Evolutionary conservation across 768 basidiomycete species (phyloP).

Genomic region (Auriscalpium vulgare): DNA sequence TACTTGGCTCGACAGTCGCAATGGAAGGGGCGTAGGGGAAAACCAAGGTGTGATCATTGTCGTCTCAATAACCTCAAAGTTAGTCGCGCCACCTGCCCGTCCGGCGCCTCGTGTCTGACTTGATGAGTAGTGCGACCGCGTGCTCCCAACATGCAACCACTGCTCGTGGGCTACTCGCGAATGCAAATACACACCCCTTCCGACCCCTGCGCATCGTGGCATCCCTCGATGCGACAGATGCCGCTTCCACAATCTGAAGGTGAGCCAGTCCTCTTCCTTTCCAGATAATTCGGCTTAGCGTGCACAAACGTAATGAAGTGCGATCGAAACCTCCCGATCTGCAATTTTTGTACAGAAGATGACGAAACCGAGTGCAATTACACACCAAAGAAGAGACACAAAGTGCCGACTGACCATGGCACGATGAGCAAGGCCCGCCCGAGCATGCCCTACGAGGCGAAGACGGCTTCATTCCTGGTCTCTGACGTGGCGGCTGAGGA

Average conservation of each 20-base stretch:
- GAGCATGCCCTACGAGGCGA: slow-evolving; percentile 33
- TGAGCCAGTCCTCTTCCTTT: slow-evolving; percentile 21
- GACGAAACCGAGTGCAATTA: slow-evolving; percentile 56
- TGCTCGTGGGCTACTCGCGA: slow-evolving; percentile 58
- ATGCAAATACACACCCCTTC: slow-evolving; percentile 66
- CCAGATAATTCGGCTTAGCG: slow-evolving; percentile 1
- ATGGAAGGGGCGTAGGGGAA: slow-evolving; percentile 69
- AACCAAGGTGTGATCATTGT: slow-evolving; percentile 69
- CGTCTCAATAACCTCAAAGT: slow-evolving; percentile 67
- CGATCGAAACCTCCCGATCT: slow-evolving; percentile 63
- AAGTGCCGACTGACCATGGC: slow-evolving; percentile 37
- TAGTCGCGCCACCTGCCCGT: slow-evolving; percentile 18
- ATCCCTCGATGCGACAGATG: slow-evolving; percentile 70
- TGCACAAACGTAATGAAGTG: slow-evolving; percentile 34
- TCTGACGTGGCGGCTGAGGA: slow-evolving; percentile 31
- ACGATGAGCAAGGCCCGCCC: slow-evolving; percentile 27
- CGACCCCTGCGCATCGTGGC: slow-evolving; percentile 68
- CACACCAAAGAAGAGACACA: slow-evolving; percentile 63
- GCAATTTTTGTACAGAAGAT: slow-evolving; percentile 56
- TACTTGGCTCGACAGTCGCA: slow-evolving; percentile 64
- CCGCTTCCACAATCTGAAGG: slow-evolving; percentile 59
- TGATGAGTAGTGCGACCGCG: slow-evolving; percentile 52
- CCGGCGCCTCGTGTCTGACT: slow-evolving; percentile 8
- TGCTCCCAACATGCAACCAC: slow-evolving; percentile 64
- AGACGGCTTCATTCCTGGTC: slow-evolving; percentile 41